Conservation (phyloP, 768 basidiomycete species). For the Favolaschia claudopus region DNA sequence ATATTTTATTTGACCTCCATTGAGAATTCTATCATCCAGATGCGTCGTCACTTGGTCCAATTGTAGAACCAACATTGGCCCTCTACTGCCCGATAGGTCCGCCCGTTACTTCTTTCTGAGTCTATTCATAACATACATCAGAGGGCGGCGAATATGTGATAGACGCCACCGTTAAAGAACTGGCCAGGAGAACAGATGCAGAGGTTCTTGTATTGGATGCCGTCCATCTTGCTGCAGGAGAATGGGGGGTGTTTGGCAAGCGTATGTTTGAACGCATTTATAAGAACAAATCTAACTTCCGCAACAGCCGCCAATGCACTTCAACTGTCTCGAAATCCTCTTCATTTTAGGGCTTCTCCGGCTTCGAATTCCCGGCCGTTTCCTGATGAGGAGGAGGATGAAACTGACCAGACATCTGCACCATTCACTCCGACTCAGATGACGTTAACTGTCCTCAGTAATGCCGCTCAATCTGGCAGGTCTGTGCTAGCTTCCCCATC, state of each 20-base stretch:
- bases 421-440: conserved; percentile 45
- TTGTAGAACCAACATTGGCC: conserved; percentile 82
- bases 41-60: conserved; percentile 57
- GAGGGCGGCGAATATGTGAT: conserved; percentile 88
- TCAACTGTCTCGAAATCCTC: conserved; percentile 75
- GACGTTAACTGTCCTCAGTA: conserved; percentile 51
- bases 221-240: conserved; percentile 86
- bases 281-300: background rate
- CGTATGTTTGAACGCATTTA: conserved; percentile 47
- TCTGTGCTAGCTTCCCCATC: conserved; percentile 49
- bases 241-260: conserved; percentile 86
- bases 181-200: conserved; percentile 75
- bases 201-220: conserved; percentile 89
- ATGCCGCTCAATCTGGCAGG: conserved; percentile 46
- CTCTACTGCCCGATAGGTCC: conserved; percentile 80
- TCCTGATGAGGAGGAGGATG: conserved; percentile 57
- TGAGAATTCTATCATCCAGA: conserved; percentile 29
- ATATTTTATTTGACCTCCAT: background rate
- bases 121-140: conserved; percentile 4
- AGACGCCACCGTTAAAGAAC: conserved; percentile 78
- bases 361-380: conserved; percentile 35
- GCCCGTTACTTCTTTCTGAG: conserved; percentile 18
- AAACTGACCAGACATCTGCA: conserved; percentile 40
- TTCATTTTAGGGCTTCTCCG: conserved; percentile 64
- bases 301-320: conserved; percentile 72